These are phyloP conservation scores for Kingdonia uniflora DNA, from an alignment of 164 flowering plant genomes.

Conservation along the genomic window DNA sequence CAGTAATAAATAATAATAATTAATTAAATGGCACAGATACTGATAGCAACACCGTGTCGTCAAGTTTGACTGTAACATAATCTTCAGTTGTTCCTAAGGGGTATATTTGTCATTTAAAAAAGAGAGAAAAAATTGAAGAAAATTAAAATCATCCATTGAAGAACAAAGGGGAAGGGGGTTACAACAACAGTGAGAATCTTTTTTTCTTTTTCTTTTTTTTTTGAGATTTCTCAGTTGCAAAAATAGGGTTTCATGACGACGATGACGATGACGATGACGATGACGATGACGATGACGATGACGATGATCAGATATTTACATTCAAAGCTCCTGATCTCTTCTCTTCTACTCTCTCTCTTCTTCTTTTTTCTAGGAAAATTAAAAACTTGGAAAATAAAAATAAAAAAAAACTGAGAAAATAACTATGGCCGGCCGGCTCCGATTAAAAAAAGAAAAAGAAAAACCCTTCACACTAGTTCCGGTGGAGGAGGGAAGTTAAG, in stretches of 20 bases:
- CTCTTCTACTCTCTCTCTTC: background rate
- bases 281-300: too few relatives aligned
- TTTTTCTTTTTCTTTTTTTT: too few relatives aligned
- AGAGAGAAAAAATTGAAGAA: too few relatives aligned
- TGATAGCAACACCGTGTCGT: too few relatives aligned
- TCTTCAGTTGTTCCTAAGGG: too few relatives aligned
- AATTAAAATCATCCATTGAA: background rate
- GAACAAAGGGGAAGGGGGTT: background rate
- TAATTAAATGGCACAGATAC: too few relatives aligned
- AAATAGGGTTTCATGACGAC: slow-evolving; percentile 2
- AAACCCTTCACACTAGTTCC: slow-evolving; percentile 7
- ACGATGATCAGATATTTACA: slow-evolving; percentile 10
- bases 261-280: too few relatives aligned
- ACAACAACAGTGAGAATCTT: slow-evolving; percentile 10
- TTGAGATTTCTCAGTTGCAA: slow-evolving; percentile 4
- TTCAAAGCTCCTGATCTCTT: slow-evolving; percentile 5
- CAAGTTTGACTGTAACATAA: too few relatives aligned
- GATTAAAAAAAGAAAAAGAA: background rate
- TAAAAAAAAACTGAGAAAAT: background rate
- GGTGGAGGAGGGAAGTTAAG: slow-evolving; percentile 41
- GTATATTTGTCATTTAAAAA: too few relatives aligned
- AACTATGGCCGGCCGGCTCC: background rate
- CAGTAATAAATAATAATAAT: too few relatives aligned
- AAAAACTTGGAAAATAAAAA: too few relatives aligned
- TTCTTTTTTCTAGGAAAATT: background rate